Base-by-base conservation (phyloP, 768 basidiomycete species). In the Cystofilobasidium capitatum region DNA sequence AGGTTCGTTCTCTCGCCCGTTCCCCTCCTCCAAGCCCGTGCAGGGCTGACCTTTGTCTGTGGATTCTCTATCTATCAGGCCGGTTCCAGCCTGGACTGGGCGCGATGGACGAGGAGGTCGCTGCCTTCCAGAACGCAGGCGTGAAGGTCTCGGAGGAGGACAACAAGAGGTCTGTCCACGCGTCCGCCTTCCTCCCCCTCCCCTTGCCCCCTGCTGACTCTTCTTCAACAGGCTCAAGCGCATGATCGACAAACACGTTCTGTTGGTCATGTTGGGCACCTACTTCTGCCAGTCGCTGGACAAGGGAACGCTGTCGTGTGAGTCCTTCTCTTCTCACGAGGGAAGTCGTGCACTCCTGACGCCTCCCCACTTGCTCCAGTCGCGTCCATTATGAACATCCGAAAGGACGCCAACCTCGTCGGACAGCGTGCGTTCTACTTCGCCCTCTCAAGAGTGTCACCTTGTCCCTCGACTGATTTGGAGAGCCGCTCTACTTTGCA, bases 231-330 rank as follows among this genome's bases (percentile, higher is more conserved):
- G 57, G 35, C 55, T 66, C 36, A 61, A 58, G 37, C 45, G 80
- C 79, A 79, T 80, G 79, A 75, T 82, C 22, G 79, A 82, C 71
- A 81, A 79, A 66, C 79, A 81, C 37, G 79, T 82, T 26, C 72
- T 81, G 33, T 79, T 80, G 49, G 78, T 81, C 37, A 82, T 82
- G 81, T 78, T 82, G 13, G 69, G 57, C 24, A 66, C 65, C 9
- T 60, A 66, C 33, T 49, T 66, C 57, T 47, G 26, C n/a, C 65
- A 66, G 33, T 44, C 42, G 3, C 31, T 65, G 26, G 64, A 65
- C 49, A 65, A 40, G 31, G 31, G 31, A 35, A 24, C 29, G 13
- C 39, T 49, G 29, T 73, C 73, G 7, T 71, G 72, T 44, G 73
- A 73, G 44, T 72, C 73, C 33, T 29, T 44, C 24, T 14, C 24